A percentile compares a stretch with the other conserved stretches of the same genome.
phyloP scores from a whole-genome alignment of 2,329 filamentous ascomycete species.

The Didymella lethalis region DNA sequence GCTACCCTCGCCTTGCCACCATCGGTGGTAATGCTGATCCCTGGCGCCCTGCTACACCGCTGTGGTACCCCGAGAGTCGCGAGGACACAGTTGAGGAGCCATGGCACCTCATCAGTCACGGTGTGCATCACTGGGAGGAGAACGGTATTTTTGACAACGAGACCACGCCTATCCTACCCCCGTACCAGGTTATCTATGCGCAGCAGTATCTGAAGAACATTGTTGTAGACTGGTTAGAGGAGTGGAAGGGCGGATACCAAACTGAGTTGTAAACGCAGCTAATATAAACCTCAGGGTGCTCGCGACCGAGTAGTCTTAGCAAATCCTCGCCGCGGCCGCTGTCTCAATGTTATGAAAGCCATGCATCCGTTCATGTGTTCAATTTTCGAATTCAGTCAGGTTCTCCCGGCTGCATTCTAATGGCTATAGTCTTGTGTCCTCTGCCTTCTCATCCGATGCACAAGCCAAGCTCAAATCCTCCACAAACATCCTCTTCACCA shows the following conservation, averaged over 20 bases:
- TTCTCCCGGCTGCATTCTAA: too few relatives aligned
- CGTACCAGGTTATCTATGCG: slow-evolving; percentile 63
- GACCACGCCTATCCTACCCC: slow-evolving; percentile 66
- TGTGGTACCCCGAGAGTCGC: slow-evolving; percentile 68
- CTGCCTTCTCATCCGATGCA: too few relatives aligned
- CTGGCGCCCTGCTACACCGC: slow-evolving; percentile 77
- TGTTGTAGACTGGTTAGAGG: slow-evolving; percentile 70
- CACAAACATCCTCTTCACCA: too few relatives aligned
- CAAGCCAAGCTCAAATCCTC: too few relatives aligned
- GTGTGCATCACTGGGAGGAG: slow-evolving; percentile 84
- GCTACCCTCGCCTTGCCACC: slow-evolving; percentile 77
- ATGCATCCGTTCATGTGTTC: too few relatives aligned
- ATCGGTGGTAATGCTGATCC: slow-evolving; percentile 82
- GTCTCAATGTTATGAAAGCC: too few relatives aligned
- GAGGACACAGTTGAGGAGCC: slow-evolving; percentile 71
- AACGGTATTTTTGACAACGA: slow-evolving; percentile 71
- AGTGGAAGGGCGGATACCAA: slow-evolving; percentile 24
- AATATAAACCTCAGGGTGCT: too few relatives aligned
- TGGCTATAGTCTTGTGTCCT: too few relatives aligned
- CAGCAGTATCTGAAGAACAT: slow-evolving; percentile 68
- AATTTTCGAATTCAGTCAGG: too few relatives aligned
- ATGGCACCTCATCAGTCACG: slow-evolving; percentile 75
- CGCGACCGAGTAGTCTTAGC: too few relatives aligned
- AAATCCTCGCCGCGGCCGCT: too few relatives aligned
- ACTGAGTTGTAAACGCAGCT: slow-evolving; percentile 10